Percentiles rank a stretch among this genome's conserved stretches.
These are phyloP conservation scores for Mycosarcoma mackinlayi DNA, from an alignment of 1,284 basidiomycete species.

Conservation along the genomic window DNA sequence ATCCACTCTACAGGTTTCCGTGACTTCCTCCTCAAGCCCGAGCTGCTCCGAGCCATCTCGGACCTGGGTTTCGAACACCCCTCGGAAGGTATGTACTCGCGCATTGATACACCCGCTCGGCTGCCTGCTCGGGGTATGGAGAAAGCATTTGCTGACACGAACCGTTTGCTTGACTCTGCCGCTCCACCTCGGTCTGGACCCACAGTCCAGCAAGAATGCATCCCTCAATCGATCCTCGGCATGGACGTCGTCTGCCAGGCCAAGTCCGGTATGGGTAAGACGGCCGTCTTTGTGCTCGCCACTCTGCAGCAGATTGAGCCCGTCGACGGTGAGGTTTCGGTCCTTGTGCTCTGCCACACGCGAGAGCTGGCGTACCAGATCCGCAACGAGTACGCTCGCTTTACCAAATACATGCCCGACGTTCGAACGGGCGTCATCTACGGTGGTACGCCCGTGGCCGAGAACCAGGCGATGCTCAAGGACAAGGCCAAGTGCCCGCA, in stretches of 20 bases:
- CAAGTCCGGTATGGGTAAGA: conserved; percentile 99
- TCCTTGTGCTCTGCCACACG: conserved; percentile 98
- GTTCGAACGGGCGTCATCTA: conserved; percentile 98
- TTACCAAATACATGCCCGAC: conserved; percentile 99
- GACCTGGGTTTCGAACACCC: conserved; percentile 99
- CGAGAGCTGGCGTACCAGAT: conserved; percentile 99
- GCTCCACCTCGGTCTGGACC: neutral
- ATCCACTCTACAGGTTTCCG: conserved; percentile 69
- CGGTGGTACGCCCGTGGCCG: conserved; percentile 92
- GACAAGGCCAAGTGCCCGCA: conserved; percentile 98
- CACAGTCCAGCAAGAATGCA: conserved; percentile 98
- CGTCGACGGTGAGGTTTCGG: conserved; percentile 96
- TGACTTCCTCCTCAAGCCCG: conserved; percentile 96
- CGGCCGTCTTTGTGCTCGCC: conserved; percentile 97
- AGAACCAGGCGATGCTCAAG: conserved; percentile 92
- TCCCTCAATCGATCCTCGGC: conserved; percentile 98
- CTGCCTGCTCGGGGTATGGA: no score
- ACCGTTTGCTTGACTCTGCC: no score
- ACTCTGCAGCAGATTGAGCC: conserved; percentile 98
- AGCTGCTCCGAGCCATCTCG: conserved; percentile 95
- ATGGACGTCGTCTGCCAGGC: conserved; percentile 99
- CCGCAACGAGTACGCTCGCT: conserved; percentile 98
- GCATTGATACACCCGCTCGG: no score
- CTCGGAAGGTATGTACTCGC: conserved; percentile 91
- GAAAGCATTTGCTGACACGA: no score